Base-by-base conservation (phyloP, 2,329 filamentous ascomycete species). In the Chrysoporthe deuterocubensis region DNA sequence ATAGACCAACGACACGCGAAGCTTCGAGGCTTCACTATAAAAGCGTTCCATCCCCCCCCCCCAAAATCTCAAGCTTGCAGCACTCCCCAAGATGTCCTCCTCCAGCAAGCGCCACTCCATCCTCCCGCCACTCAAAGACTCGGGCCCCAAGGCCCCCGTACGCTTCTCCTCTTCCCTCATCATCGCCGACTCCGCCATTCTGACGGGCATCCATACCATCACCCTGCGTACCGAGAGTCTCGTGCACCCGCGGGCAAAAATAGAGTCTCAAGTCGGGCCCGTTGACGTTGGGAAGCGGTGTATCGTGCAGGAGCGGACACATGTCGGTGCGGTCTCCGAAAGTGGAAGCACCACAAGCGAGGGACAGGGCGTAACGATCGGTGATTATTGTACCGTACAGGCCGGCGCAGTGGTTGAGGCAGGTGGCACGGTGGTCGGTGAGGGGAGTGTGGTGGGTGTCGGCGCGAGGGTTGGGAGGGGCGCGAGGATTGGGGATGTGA, bases 231-330 rank as follows among this genome's bases (percentile, higher is more conserved):
- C 92, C 34, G 90, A 93, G 75, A 90, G 89, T 3, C 87, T 97
- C 7, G 81, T 99, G n/a, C 95, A 98, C 75, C 94, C 96, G 1
- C 92, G 94, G 61, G 88, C 90, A 18, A 89, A 90, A 70, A 86
- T 97, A 67, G 92, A 94, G 74, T 91, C 95, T 9, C 89, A 89
- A 67, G 85, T 90, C 63, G 93, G 93, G 4, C 90, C 93, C 56
- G 89, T 98, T 72, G 89, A 89, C 40, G 87, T 97, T 69, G 94
- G 94, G 37, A 89, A 92, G 68, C 89, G 91, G 64, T 96, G 92
- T 74, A 91, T 97, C 58, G 84, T 98, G 56, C 89, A 91, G 72
- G 96, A 98, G 80, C 82, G 88, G 67, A 79, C 84, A 9, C 81
- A 83, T 32, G 76, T 92, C 18, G 88, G 88, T 18, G 84, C 82